Base-by-base conservation (phyloP, 352 stramenopile genomes). In the Phytophthora pistaciae region DNA sequence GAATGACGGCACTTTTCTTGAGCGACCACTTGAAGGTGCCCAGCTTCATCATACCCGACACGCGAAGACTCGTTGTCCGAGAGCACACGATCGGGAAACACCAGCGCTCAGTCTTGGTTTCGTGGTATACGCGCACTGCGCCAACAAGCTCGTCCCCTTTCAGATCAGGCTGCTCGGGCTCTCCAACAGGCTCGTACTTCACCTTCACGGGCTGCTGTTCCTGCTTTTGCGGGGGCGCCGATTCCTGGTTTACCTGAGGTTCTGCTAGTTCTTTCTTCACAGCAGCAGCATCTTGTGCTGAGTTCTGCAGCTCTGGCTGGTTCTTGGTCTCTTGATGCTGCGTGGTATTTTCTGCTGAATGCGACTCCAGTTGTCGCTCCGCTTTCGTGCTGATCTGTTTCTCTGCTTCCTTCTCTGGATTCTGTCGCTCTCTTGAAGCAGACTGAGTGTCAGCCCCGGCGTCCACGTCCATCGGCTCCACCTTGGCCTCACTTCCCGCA, bases 11-110 rank as follows among this genome's bases (percentile, higher is more conserved):
- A 2, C 33, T 7, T 27, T 64, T 73, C 53, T 76, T 67, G 5
- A 29, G 10, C 1, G 48, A 61, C 68, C 72, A 79, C 46, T 62
- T 70, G 53, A 55, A 76, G 11, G 20, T 74, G 3, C 68, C 72
- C 16, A 52, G 64, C 27, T 79, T 77, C 52, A 70, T 68, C 6
- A 76, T 40, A 16, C 62, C 62, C 5, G 72, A 62, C 18, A 48
- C 58, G 23, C 64, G 61, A 25, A 73, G 59, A 48, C 68, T 76
- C 5, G 53, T 46, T 23, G 57, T 76, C 5, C 59, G 67, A 21
- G 72, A 79, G 10, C 72, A 73, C 55, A 69, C 66, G n/a, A 74
- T 49, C 18, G 68, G 46, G 59, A 79, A 74, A 18, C 21, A 62
- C 72, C 72, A 78, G 8, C 38, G 13, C 3, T 36, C 63, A 4